Evolutionary conservation across 1,284 basidiomycete species (phyloP).

Genomic region (Ceraceosorus guamensis): DNA sequence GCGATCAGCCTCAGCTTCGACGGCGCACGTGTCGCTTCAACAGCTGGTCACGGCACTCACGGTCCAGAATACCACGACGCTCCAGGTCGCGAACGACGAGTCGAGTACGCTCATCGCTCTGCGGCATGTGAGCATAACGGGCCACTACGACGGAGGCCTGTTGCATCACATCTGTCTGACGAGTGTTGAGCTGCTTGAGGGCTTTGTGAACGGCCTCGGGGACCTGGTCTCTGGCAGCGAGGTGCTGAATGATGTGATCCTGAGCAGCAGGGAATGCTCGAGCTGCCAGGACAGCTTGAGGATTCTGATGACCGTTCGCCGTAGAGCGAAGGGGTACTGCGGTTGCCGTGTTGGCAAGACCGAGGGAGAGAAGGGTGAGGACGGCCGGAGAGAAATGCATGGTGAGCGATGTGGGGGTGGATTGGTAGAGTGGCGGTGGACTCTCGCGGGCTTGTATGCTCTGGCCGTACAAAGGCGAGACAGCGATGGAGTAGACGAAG

Average conservation of each 20-base stretch:
- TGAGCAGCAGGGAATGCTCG: not conserved
- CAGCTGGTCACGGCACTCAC: not conserved
- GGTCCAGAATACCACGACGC: constrained; percentile 25
- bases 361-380: constrained; percentile 9
- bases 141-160: constrained; percentile 1
- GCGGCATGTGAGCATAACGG: not conserved
- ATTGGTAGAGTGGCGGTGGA: no score
- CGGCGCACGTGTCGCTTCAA: not conserved
- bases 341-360: constrained; percentile 5
- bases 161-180: constrained; percentile 4
- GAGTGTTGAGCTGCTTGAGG: constrained; percentile 1
- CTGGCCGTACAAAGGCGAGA: no score
- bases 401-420: constrained; percentile 6
- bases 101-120: constrained; percentile 13
- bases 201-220: not conserved
- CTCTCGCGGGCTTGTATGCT: no score
- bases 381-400: constrained; percentile 18
- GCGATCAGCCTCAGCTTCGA: not conserved
- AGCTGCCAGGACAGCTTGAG: constrained; percentile 11
- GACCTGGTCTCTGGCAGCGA: not conserved
- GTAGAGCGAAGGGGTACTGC: no score
- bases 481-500: no score
- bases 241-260: not conserved
- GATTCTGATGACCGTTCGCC: not conserved
- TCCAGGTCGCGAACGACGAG: constrained; percentile 25